These are phyloP conservation scores for Phoma sp. DNA, from an alignment of 2,329 filamentous ascomycete species.

Conservation along the genomic window DNA sequence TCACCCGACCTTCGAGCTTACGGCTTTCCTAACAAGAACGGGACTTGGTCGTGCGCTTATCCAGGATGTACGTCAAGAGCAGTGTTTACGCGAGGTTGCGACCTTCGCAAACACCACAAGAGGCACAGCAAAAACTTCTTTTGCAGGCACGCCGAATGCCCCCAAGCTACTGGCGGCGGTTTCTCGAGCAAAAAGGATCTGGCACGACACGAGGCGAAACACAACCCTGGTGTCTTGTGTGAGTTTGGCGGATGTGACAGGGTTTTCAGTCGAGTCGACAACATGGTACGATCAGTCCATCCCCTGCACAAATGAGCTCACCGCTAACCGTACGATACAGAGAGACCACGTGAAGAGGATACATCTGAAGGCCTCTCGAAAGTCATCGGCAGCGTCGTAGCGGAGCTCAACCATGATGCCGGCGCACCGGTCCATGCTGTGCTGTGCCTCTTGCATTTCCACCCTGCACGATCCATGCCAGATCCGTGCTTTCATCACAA, in stretches of 20 bases:
- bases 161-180: slow-evolving; percentile 62
- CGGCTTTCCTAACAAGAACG: slow-evolving; percentile 54
- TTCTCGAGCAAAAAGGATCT: slow-evolving; percentile 70
- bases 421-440: background rate
- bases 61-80: slow-evolving; percentile 66
- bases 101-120: slow-evolving; percentile 68
- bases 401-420: slow-evolving; percentile 1
- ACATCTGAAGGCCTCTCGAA: slow-evolving; percentile 45
- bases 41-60: slow-evolving; percentile 65
- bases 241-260: slow-evolving; percentile 64
- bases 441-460: background rate
- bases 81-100: slow-evolving; percentile 65
- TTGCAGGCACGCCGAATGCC: slow-evolving; percentile 65
- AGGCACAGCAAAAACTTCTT: slow-evolving; percentile 67
- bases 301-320: background rate
- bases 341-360: slow-evolving; percentile 51
- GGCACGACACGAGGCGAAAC: slow-evolving; percentile 66
- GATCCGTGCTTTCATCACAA: background rate
- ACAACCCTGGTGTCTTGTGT: slow-evolving; percentile 66
- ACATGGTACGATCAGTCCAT: slow-evolving; percentile 57
- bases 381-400: slow-evolving; percentile 29
- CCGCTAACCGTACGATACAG: slow-evolving; percentile 34
- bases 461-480: background rate
- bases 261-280: slow-evolving; percentile 67
- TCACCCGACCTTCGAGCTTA: slow-evolving; percentile 50